phyloP scores from a whole-genome alignment of 352 stramenopile genomes.

The Phytopythium kandeliae region DNA sequence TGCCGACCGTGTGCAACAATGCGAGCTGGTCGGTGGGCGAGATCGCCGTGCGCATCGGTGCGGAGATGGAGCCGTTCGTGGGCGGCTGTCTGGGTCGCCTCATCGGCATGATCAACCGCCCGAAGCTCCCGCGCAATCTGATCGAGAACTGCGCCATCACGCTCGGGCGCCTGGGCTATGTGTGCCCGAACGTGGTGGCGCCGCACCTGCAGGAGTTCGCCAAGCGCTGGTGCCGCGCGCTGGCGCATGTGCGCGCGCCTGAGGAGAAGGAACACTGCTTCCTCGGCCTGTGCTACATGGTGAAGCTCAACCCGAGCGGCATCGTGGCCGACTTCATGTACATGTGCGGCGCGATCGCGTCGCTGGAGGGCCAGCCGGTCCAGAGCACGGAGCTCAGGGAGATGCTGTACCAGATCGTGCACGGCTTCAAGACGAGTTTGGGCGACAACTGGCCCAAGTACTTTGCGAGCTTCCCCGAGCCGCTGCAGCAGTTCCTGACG shows the following conservation, averaged over 20 bases:
- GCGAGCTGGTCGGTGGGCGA: conserved; percentile 89
- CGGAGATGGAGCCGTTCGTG: conserved; percentile 84
- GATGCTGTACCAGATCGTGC: conserved; percentile 86
- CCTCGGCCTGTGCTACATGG: conserved; percentile 87
- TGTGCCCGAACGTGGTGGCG: conserved; percentile 78
- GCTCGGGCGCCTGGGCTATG: conserved; percentile 82
- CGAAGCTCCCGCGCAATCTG: conserved; percentile 81
- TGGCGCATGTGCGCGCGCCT: conserved; percentile 75
- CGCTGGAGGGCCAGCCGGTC: conserved; percentile 74
- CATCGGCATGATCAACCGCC: conserved; percentile 85
- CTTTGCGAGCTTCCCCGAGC: conserved; percentile 78
- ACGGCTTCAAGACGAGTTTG: conserved; percentile 85
- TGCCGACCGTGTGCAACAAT: conserved; percentile 91
- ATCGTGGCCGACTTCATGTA: conserved; percentile 89
- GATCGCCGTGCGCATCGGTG: conserved; percentile 79
- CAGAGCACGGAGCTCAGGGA: conserved; percentile 75
- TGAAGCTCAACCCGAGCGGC: conserved; percentile 86
- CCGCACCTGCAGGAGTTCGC: conserved; percentile 83
- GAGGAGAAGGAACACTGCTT: conserved; percentile 91
- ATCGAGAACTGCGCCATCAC: conserved; percentile 90
- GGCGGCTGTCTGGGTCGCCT: conserved; percentile 59
- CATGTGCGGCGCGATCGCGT: conserved; percentile 86
- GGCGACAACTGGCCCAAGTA: conserved; percentile 85
- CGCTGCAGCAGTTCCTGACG: conserved; percentile 73
- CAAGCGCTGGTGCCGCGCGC: conserved; percentile 83